Base-by-base conservation (phyloP, 2,329 filamentous ascomycete genomes). In the Penicillium sp. region DNA sequence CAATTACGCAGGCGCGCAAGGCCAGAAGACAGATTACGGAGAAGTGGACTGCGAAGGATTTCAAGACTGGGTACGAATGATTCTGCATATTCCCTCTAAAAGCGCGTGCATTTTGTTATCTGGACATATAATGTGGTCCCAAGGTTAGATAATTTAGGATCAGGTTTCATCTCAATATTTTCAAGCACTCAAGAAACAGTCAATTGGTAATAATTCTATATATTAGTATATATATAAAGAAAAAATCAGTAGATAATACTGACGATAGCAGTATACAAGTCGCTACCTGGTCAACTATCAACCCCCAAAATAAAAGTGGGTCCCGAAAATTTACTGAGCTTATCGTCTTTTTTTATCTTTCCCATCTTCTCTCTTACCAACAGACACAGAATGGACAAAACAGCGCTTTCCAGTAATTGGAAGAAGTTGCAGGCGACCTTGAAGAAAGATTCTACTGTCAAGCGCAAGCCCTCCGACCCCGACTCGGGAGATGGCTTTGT, bases 11-110 rank as follows among this genome's bases (percentile, higher is more conserved):
- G 77, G 83, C 83, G 68, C 96, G 90, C 82, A 90, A 94, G 80
- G 84, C 85, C 61, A 92, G 87, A 81, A 86, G 80, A 65, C 90
- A 89, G 74, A 76, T 86, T 50, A 96, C 91, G 7, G 94, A 97
- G 83, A 99, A 97, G 78, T 99, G 94, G 94, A 86, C 88, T 43
- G 90, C 96, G 80, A 99, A 99, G 82, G 94, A 99, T 73, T 99
- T 96, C 76, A 82, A 80, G 66, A 75, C 72, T 56, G 72, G 72
- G 11, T 45, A 66, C 46, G 57, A 64, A 20, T 67, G 54, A 59
- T 64, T 59, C 58, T 62, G 53, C 47, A 55, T 58, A 55, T 60
- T 61, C 58, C 59, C 58, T 64, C 53, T 52, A 59, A 57, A 64
- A 65, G 58, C 38, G 62, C 57, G 54, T 65, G 61, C 59, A 63